A percentile compares a stretch with the other conserved stretches of the same genome.
Evolutionary conservation across 139 green algal species (phyloP).

Genomic region (Closterium sp.): DNA sequence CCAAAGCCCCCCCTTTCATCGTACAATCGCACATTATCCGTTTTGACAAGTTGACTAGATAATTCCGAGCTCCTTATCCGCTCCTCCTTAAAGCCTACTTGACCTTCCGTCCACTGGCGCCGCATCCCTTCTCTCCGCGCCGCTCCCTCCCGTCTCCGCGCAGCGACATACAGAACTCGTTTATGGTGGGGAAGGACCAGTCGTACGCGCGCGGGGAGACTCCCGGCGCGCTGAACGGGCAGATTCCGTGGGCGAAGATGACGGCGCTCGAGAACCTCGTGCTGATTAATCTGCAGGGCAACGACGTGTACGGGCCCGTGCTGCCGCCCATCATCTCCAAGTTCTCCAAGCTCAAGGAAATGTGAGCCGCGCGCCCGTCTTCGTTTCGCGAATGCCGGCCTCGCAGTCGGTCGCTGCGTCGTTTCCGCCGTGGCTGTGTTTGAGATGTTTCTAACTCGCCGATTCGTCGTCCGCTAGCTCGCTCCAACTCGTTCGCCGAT

Average conservation of each 20-base stretch:
- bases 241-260: constrained; percentile 20
- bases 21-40: not conserved
- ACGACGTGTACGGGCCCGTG: constrained; percentile 14
- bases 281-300: constrained; percentile 4
- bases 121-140: not conserved
- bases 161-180: not conserved
- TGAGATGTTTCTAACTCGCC: too few relatives aligned
- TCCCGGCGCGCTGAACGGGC: not conserved
- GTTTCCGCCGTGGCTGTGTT: too few relatives aligned
- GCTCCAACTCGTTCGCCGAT: too few relatives aligned
- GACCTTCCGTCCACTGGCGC: not conserved
- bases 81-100: not conserved
- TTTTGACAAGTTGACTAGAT: too few relatives aligned
- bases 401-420: not conserved
- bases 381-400: not conserved
- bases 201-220: not conserved
- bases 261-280: constrained; percentile 6
- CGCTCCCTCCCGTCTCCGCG: not conserved
- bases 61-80: too few relatives aligned
- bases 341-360: not conserved
- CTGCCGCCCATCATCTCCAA: not conserved
- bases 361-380: not conserved
- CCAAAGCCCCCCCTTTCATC: not conserved
- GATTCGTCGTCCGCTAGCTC: too few relatives aligned
- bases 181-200: not conserved